Evolutionary conservation across 768 basidiomycete species (phyloP).

Genomic region (Asterophora lycoperdoides): DNA sequence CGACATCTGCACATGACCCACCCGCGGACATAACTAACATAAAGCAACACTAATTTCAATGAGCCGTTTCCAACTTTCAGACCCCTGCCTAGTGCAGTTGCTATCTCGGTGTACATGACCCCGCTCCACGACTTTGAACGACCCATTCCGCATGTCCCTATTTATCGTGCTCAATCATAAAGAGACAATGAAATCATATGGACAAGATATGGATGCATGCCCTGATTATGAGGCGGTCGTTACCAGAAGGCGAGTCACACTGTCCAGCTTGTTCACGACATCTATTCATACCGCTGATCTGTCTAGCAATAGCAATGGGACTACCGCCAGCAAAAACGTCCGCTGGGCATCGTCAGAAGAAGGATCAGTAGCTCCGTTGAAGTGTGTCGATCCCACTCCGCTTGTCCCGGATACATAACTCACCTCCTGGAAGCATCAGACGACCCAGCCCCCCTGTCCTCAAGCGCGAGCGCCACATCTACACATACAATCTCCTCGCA

Average conservation of each 20-base stretch:
- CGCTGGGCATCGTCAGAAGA: constrained; percentile 23
- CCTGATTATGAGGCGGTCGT: constrained; percentile 38
- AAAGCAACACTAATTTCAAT: constrained; percentile 4
- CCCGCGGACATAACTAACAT: constrained; percentile 1
- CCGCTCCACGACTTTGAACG: constrained; percentile 8
- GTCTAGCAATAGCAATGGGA: constrained; percentile 22
- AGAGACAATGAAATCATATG: constrained; percentile 6
- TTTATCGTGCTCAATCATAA: constrained; percentile 1
- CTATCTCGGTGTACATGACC: constrained; percentile 6
- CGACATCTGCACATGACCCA: constrained; percentile 12
- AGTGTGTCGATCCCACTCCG: constrained; percentile 12
- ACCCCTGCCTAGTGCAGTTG: neutral
- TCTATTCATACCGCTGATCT: neutral
- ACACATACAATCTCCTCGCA: constrained; percentile 47
- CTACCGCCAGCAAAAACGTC: constrained; percentile 15
- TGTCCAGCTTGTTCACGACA: neutral
- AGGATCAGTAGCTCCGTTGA: constrained; percentile 16
- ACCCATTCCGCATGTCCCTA: constrained; percentile 5
- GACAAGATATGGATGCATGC: constrained; percentile 34
- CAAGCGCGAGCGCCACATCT: constrained; percentile 42
- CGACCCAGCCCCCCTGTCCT: constrained; percentile 18
- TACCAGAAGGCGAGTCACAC: constrained; percentile 33
- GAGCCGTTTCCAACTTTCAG: neutral
- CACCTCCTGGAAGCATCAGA: constrained; percentile 4
- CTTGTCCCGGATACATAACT: neutral